Evolutionary conservation across 805 yeast species (phyloP).

Genomic region (Wickerhamomyces rabaulensis): DNA sequence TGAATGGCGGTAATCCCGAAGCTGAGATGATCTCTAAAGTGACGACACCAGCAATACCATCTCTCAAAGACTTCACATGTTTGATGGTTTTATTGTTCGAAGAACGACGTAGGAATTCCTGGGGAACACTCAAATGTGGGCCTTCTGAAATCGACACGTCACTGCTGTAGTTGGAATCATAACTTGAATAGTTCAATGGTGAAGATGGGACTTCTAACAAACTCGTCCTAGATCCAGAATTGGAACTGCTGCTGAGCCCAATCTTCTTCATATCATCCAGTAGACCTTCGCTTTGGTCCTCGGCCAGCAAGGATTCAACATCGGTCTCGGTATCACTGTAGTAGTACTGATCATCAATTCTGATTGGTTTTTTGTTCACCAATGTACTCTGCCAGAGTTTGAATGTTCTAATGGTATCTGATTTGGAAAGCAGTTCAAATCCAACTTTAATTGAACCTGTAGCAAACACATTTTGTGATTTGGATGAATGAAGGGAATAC

Average conservation of each 20-base stretch:
- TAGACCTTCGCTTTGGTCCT: constrained; percentile 5
- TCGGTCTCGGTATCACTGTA: constrained; percentile 24
- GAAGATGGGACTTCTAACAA: neutral
- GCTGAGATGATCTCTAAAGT: constrained; percentile 74
- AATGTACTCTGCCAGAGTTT: constrained; percentile 14
- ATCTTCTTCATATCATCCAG: neutral
- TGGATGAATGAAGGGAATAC: constrained; percentile 39
- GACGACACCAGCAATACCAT: constrained; percentile 49
- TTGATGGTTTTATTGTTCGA: neutral
- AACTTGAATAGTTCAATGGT: neutral
- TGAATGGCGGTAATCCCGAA: constrained; percentile 71
- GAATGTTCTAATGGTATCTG: constrained; percentile 14
- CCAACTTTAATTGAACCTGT: constrained; percentile 43
- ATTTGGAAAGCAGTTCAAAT: constrained; percentile 31
- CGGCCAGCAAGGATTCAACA: constrained; percentile 18
- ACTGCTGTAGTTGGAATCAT: constrained; percentile 8
- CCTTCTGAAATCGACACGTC: constrained; percentile 2
- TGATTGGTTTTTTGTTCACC: constrained; percentile 2
- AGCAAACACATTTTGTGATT: constrained; percentile 35
- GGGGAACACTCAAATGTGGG: neutral
- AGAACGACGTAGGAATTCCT: neutral
- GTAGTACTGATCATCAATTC: constrained; percentile 20
- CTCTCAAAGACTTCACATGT: neutral
- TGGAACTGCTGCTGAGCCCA: neutral
- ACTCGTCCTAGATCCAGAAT: neutral